Conservation (phyloP, 1,284 basidiomycete species). For the Sanghuangporus baumii region DNA sequence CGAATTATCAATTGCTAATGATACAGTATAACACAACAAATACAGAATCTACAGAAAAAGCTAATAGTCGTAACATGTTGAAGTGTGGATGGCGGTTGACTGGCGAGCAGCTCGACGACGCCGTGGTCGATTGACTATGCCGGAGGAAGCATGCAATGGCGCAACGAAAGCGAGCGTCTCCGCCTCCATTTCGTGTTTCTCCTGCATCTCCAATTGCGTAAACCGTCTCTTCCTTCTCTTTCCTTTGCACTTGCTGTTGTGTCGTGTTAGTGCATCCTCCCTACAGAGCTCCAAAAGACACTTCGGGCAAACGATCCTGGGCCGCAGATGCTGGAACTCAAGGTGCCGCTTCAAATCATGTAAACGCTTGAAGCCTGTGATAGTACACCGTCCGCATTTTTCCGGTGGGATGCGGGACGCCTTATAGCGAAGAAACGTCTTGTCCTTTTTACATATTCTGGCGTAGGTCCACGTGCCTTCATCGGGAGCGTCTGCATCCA, state of each 20-base stretch:
- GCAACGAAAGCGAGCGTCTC: background rate
- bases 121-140: no score
- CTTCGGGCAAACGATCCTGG: background rate
- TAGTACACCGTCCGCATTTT: background rate
- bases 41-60: no score
- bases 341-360: background rate
- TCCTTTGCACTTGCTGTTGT: background rate
- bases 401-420: background rate
- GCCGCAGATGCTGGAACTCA: background rate
- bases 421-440: no score
- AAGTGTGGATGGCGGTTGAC: no score
- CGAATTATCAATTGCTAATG: no score
- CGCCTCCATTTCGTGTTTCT: background rate
- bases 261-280: conserved; percentile 5
- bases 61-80: no score
- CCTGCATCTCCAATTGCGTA: background rate
- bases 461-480: no score
- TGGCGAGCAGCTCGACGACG: no score
- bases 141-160: no score
- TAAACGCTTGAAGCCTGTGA: background rate
- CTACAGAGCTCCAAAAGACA: conserved; percentile 5
- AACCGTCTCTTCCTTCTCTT: conserved; percentile 3
- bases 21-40: no score
- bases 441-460: no score
- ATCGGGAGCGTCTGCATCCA: no score